Evolutionary conservation across 179 eudicot genomes (phyloP).

Genomic region (Vitellaria paradoxa): DNA sequence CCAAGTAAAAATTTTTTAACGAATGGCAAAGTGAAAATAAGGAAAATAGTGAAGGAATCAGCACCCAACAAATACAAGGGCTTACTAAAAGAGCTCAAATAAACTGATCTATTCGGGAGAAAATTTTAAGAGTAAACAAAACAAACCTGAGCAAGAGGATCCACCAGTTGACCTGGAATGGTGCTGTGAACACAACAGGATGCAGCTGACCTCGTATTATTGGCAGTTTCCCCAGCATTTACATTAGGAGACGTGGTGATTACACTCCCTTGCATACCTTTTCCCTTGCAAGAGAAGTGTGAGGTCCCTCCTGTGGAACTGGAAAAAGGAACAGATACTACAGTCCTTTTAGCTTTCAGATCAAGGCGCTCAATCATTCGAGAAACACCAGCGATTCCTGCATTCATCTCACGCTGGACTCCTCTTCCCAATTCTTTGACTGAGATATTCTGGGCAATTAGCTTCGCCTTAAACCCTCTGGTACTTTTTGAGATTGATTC

Average conservation of each 20-base stretch:
- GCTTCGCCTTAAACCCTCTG: conserved; percentile 66
- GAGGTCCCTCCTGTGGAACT: conserved; percentile 36
- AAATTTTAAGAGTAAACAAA: neutral
- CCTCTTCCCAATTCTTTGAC: conserved; percentile 81
- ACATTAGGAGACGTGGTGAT: conserved; percentile 22
- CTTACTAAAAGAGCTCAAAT: neutral
- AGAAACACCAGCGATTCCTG: conserved; percentile 77
- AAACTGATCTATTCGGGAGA: neutral
- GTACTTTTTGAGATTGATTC: conserved; percentile 77
- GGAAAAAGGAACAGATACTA: conserved; percentile 30
- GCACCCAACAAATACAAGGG: neutral
- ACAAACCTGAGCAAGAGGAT: conserved; percentile 37
- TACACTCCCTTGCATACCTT: conserved; percentile 41
- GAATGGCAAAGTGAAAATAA: neutral
- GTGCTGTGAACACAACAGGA: conserved; percentile 28
- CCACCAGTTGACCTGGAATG: conserved; percentile 25
- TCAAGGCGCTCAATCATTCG: conserved; percentile 74
- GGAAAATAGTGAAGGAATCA: neutral
- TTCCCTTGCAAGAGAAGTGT: conserved; percentile 39
- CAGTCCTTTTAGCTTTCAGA: conserved; percentile 46
- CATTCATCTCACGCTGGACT: conserved; percentile 81
- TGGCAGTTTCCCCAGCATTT: conserved; percentile 17
- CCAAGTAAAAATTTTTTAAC: neutral
- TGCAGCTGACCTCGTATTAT: conserved; percentile 21
- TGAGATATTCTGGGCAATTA: conserved; percentile 55